Base-by-base conservation (phyloP, 2,329 filamentous ascomycete genomes). In the Hypoxylon sp. region DNA sequence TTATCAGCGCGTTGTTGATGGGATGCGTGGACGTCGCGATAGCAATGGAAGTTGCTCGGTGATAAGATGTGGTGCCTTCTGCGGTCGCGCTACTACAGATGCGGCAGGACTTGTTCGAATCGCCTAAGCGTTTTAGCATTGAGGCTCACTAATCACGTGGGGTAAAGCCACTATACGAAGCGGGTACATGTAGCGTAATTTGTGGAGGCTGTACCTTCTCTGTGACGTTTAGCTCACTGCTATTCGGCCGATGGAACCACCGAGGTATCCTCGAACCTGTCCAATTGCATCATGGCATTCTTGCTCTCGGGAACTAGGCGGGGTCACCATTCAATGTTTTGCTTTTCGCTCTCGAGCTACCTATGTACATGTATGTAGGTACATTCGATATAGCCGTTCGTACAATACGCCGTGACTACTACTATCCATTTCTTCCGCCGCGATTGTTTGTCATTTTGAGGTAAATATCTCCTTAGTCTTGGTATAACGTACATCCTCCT, bases 231-330 rank as follows among this genome's bases (percentile, higher is more conserved):
- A 34, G 25, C 25, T 27, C 47, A 27, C 11, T 46, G 19, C 37
- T 61, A 61, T 67, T 69, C 54, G 57, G 65, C 68, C 68, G 68
- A 70, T 54, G 45, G 51, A 70, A 68, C 48, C 62, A 62, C 68
- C 68, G 68, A 70, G 63, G 37, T 48, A 11, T 54, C 37, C 34
- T 54, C 29, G n/a, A 41, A 57, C 23, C 41, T 47, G 47, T 27
- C 65, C 58, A 69, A 70, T 69, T 63, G 23, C 63, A 70, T 70
- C 66, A 70, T 61, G 61, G 43, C 45, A 61, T 57, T 63, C 32
- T 9, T 39, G 7, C 27, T 61, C 12, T 32, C 25, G 51, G 47
- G 34, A 32, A 21, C 32, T n/a, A 50, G 48, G 59, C 56, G 61
- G 67, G 65, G 65, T 65, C 29, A 27, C n/a, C n/a, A n/a, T n/a